Conservation (phyloP, 306 rosid species). For the Pueraria montana region DNA sequence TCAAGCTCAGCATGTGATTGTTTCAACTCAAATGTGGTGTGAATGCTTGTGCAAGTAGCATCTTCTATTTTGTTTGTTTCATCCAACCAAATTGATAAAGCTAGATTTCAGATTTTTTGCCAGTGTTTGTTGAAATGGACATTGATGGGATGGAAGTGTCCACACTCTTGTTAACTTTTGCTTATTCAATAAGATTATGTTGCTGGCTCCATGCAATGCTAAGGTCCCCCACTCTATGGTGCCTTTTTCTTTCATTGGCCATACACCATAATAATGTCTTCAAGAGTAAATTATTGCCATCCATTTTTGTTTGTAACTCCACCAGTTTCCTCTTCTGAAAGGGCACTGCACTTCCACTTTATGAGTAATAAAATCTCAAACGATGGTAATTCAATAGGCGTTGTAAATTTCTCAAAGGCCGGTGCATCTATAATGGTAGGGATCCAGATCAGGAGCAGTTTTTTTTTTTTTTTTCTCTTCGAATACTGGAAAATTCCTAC, state of each 20-base stretch:
- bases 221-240: background rate
- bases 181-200: slow-evolving; percentile 10
- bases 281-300: background rate
- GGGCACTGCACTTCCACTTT: background rate
- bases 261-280: slow-evolving; percentile 4
- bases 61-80: slow-evolving; percentile 4
- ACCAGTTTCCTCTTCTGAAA: background rate
- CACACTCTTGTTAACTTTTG: background rate
- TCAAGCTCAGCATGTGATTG: slow-evolving; percentile 10
- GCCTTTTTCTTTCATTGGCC: background rate
- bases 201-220: background rate
- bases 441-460: background rate
- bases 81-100: slow-evolving; percentile 5
- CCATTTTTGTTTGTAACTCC: background rate
- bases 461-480: background rate
- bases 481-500: background rate
- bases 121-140: background rate
- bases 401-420: background rate
- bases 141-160: background rate
- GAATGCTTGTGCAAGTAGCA: background rate
- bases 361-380: background rate
- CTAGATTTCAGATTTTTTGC: background rate
- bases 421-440: background rate
- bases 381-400: background rate
- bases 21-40: slow-evolving; percentile 18